Conservation (phyloP, 2,329 filamentous ascomycete species). For the Cryphonectria radicalis region DNA sequence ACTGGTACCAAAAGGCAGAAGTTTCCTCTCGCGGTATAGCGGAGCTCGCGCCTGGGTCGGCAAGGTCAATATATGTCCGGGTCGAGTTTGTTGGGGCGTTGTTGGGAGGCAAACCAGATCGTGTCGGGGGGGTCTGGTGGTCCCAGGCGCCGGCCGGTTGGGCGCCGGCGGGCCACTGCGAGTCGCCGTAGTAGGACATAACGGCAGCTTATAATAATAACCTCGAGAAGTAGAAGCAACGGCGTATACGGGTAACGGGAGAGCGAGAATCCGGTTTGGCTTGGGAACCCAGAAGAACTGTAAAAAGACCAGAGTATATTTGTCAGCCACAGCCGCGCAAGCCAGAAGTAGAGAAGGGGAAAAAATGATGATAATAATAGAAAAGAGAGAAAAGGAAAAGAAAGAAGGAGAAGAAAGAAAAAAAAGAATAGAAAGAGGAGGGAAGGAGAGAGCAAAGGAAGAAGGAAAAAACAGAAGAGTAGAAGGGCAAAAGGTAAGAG, state of each 20-base stretch:
- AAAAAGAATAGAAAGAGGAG: too few relatives aligned
- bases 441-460: not conserved
- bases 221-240: not conserved
- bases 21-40: slow-evolving; percentile 41
- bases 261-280: slow-evolving; percentile 8
- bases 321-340: slow-evolving; percentile 23
- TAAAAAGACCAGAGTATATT: not conserved
- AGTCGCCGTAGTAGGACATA: slow-evolving; percentile 39
- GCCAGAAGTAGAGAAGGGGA: not conserved
- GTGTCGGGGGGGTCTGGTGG: slow-evolving; percentile 37
- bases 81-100: not conserved
- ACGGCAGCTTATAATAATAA: slow-evolving; percentile 2
- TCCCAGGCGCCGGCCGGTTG: slow-evolving; percentile 34
- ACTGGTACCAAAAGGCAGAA: slow-evolving; percentile 41
- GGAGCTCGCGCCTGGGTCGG: slow-evolving; percentile 40
- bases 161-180: slow-evolving; percentile 36
- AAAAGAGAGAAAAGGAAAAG: not conserved
- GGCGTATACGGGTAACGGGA: slow-evolving; percentile 17
- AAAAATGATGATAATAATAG: not conserved
- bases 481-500: not conserved
- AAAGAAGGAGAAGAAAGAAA: not conserved
- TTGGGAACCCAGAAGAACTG: slow-evolving; percentile 18
- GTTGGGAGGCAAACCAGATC: slow-evolving; percentile 34
- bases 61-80: slow-evolving; percentile 11
- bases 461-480: not conserved